Conservation (phyloP, 192 early-diverging fungal species). For the Coemansia guatemalensis region DNA sequence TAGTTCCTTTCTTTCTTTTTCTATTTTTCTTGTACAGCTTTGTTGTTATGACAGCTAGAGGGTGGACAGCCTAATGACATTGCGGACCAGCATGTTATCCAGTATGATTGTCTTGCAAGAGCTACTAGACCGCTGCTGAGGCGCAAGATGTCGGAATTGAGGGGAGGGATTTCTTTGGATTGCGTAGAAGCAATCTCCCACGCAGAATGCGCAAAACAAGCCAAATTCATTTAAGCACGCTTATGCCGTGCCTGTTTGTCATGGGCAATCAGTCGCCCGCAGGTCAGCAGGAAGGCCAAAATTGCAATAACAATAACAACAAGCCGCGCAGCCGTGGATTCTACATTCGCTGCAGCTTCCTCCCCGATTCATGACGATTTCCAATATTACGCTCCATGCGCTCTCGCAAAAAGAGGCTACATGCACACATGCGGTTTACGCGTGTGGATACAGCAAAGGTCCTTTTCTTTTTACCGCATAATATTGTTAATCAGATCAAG, state of each 20-base stretch:
- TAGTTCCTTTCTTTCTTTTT: constrained; percentile 6
- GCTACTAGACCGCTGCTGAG: background rate
- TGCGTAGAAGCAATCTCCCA: background rate
- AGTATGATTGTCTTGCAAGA: background rate
- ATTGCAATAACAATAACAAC: background rate
- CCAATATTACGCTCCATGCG: background rate
- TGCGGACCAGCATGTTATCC: background rate
- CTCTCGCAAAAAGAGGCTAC: background rate
- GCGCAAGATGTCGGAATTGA: background rate
- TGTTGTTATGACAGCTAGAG: background rate
- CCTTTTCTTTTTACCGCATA: too few relatives aligned
- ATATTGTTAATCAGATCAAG: background rate
- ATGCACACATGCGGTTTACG: background rate
- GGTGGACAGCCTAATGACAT: background rate
- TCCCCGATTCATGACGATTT: background rate
- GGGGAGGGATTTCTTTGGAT: background rate
- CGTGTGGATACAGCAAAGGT: too few relatives aligned
- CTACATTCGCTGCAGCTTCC: background rate
- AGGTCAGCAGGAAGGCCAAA: background rate
- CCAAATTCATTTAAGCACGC: constrained; percentile 1
- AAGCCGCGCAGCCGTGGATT: background rate
- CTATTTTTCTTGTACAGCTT: constrained; percentile 6
- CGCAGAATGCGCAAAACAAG: background rate
- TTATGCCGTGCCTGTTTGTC: background rate
- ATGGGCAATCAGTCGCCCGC: background rate